Conservation (phyloP, 495 filamentous ascomycete species). For the Hamigera avellanea region DNA sequence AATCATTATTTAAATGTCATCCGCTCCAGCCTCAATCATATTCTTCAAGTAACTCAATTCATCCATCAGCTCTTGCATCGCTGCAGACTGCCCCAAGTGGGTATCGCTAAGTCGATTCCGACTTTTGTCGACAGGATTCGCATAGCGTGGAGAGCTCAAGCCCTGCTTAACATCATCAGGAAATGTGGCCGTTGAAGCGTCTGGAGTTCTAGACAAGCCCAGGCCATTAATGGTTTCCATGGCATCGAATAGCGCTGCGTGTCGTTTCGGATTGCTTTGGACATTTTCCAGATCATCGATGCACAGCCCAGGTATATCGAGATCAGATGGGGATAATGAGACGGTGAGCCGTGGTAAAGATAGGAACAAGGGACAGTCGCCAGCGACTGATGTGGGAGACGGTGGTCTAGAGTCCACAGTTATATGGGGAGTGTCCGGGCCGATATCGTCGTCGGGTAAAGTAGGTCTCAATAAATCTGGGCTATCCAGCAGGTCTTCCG, state of each 20-base stretch:
- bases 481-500: conserved; percentile 13
- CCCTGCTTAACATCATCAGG: conserved; percentile 10
- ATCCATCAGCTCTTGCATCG: conserved; percentile 39
- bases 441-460: conserved; percentile 14
- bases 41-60: conserved; percentile 41
- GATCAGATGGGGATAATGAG: conserved; percentile 18
- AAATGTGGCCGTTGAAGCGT: conserved; percentile 12
- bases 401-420: conserved; percentile 24
- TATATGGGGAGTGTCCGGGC: conserved; percentile 31
- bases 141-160: conserved; percentile 1
- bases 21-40: conserved; percentile 33
- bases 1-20: background rate
- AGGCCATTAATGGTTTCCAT: conserved; percentile 22
- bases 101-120: conserved; percentile 13
- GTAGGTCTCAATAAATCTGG: conserved; percentile 16
- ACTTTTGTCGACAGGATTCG: conserved; percentile 4
- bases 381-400: conserved; percentile 21
- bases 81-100: conserved; percentile 18
- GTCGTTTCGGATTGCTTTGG: conserved; percentile 34
- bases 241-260: conserved; percentile 30
- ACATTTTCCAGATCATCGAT: conserved; percentile 27
- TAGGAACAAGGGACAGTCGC: conserved; percentile 18
- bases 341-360: conserved; percentile 21
- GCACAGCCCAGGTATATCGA: conserved; percentile 23
- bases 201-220: background rate